Evolutionary conservation across 202 grass and related monocot genomes (phyloP).

Genomic region (Elaeis oleifera): DNA sequence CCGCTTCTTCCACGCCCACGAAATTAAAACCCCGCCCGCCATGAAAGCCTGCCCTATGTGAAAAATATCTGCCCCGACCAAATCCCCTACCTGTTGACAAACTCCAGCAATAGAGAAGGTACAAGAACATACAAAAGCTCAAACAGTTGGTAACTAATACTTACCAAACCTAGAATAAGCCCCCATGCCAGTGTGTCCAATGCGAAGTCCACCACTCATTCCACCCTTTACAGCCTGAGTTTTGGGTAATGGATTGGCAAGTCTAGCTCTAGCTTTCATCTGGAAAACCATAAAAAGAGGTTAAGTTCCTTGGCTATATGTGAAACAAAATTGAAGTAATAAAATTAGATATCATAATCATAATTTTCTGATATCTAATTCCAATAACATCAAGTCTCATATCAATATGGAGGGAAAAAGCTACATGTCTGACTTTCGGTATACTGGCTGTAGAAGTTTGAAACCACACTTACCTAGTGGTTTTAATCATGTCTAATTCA

Average conservation of each 20-base stretch:
- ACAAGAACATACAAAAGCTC: too few relatives aligned
- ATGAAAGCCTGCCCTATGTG: conserved; percentile 32
- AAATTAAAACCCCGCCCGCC: conserved; percentile 28
- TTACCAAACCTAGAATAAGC: conserved; percentile 37
- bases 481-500: too few relatives aligned
- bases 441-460: too few relatives aligned
- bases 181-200: conserved; percentile 35
- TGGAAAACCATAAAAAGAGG: conserved; percentile 5
- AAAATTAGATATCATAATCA: too few relatives aligned
- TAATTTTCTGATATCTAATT: too few relatives aligned
- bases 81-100: conserved; percentile 37
- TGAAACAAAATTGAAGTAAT: too few relatives aligned
- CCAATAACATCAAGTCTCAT: too few relatives aligned
- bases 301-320: neutral
- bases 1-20: conserved; percentile 22
- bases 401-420: too few relatives aligned
- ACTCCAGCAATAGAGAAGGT: neutral
- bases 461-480: too few relatives aligned
- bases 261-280: conserved; percentile 46
- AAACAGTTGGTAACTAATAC: neutral
- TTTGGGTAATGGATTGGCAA: conserved; percentile 50
- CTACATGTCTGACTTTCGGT: too few relatives aligned
- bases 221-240: conserved; percentile 45
- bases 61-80: conserved; percentile 32
- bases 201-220: conserved; percentile 47